A percentile compares a stretch with the other conserved stretches of the same genome.
Conservation (phyloP, 2,329 filamentous ascomycete species). For the Xylaria sp. region DNA sequence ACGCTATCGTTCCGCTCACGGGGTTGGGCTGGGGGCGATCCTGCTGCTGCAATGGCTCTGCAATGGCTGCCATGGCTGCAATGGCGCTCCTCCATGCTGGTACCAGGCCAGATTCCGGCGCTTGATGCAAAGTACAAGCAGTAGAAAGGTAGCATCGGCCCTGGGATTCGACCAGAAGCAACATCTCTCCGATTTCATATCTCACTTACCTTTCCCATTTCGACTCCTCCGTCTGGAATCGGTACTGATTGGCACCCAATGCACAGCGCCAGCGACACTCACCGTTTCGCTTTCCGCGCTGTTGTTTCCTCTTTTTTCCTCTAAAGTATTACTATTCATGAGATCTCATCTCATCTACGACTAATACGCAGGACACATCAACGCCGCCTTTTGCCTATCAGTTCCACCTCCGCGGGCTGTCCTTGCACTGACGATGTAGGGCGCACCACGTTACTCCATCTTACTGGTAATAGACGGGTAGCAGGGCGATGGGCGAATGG, state of each 20-base stretch:
- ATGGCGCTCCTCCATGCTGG: too few species aligned
- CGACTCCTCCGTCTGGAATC: background rate
- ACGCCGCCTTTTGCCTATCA: constrained; percentile 1
- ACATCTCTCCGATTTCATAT: background rate
- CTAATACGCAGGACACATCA: background rate
- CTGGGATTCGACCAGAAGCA: background rate
- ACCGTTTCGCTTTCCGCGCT: background rate
- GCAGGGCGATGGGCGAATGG: constrained; percentile 1
- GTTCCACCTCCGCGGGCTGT: background rate
- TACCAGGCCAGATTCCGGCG: too few species aligned
- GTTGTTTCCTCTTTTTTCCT: background rate
- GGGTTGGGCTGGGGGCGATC: background rate
- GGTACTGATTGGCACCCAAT: background rate
- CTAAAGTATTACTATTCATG: background rate
- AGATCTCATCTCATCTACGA: background rate
- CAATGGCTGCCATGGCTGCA: too few species aligned
- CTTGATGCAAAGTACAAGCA: too few species aligned
- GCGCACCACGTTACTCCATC: constrained; percentile 25
- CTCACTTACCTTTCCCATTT: constrained; percentile 1
- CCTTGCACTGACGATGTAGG: constrained; percentile 15
- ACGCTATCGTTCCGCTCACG: background rate
- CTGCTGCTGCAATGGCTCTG: background rate
- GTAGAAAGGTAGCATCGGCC: background rate
- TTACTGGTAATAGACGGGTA: constrained; percentile 21
- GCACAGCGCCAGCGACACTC: background rate